Evolutionary conservation across 345 rosid genomes (phyloP), one percentile per base, ranked within the genome.

Genomic region (Draba incana): DNA sequence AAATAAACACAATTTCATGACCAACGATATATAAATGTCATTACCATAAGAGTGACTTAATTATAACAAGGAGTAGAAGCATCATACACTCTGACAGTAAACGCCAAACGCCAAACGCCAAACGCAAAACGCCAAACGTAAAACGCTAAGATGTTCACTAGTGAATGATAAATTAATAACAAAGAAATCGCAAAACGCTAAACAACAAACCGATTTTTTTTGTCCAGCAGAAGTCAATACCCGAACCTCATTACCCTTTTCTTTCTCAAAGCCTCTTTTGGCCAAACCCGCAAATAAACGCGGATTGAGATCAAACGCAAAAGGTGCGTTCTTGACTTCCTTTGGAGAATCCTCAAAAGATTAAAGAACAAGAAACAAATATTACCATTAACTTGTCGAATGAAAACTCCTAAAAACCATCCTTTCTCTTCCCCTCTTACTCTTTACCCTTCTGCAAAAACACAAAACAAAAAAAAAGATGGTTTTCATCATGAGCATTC

Each of bases 311-410:
- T 69, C 79, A 82, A 75, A 62, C 71, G 83, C 74, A 27, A 16
- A 73, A 79, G 96, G 96, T 86, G 96, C 88, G 96, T 78, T 88
- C 96, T 88, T 89, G 96, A 86, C 96, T 89, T 81, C 84, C 74
- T 78, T 72, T 68, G 74, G 78, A 68, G 39, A 61, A 15, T 67
- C 10, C 72, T 66, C 77, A 52, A 9, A 66, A 66, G 33, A 2
- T 4, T 11, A 16, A 5, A 39, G 20, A 37, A 25, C 38, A 44
- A 45, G 10, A 62, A 57, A 38, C 39, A 73, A 51, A 58, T 52
- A 42, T 66, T 25, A 50, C 66, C 77, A 65, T 43, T n/a, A 30
- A 54, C 67, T 62, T 47, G 31, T 20, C 35, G n/a, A 64, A 64
- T 48, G 8, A 53, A 71, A 64, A 41, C 58, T 47, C 58, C 42